phyloP scores from a whole-genome alignment of 768 basidiomycete species.

The Mycena maculata region DNA sequence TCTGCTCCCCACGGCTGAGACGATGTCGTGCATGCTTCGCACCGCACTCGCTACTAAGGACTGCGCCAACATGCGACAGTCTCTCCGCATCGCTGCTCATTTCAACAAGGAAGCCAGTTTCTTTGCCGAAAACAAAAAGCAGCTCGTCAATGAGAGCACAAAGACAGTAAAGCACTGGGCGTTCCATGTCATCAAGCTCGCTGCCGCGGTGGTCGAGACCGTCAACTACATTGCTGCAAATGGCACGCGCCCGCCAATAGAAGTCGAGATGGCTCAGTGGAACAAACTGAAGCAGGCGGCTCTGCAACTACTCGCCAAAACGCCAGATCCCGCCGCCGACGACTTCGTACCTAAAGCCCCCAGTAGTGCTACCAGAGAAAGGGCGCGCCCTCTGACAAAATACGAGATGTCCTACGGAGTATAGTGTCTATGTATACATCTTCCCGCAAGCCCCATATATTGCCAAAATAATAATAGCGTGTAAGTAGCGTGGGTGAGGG shows the following conservation, averaged over 20 bases:
- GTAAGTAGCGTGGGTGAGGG: slow-evolving; percentile 13
- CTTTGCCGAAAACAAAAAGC: slow-evolving; percentile 36
- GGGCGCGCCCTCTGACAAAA: slow-evolving; percentile 15
- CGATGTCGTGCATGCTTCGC: slow-evolving; percentile 67
- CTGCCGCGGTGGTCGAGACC: slow-evolving; percentile 55
- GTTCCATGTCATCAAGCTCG: slow-evolving; percentile 63
- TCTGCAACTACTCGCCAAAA: slow-evolving; percentile 12
- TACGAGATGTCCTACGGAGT: slow-evolving; percentile 12
- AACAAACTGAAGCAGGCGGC: slow-evolving; percentile 31
- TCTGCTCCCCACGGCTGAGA: slow-evolving; percentile 61
- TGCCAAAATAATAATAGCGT: slow-evolving; percentile 22
- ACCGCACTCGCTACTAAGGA: slow-evolving; percentile 67
- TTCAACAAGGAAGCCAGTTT: slow-evolving; percentile 52
- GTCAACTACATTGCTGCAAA: slow-evolving; percentile 47
- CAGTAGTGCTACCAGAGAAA: background rate
- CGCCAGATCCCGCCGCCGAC: slow-evolving; percentile 10
- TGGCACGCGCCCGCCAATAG: slow-evolving; percentile 20
- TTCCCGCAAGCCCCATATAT: slow-evolving; percentile 13
- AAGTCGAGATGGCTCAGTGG: slow-evolving; percentile 32
- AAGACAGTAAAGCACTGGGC: slow-evolving; percentile 48
- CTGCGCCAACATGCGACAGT: slow-evolving; percentile 65
- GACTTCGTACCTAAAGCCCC: slow-evolving; percentile 23
- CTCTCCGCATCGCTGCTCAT: slow-evolving; percentile 66
- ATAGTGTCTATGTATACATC: slow-evolving; percentile 26
- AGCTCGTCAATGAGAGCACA: slow-evolving; percentile 41